Evolutionary conservation across 2,329 filamentous ascomycete species (phyloP).

Genomic region (Colletotrichum acutatum): DNA sequence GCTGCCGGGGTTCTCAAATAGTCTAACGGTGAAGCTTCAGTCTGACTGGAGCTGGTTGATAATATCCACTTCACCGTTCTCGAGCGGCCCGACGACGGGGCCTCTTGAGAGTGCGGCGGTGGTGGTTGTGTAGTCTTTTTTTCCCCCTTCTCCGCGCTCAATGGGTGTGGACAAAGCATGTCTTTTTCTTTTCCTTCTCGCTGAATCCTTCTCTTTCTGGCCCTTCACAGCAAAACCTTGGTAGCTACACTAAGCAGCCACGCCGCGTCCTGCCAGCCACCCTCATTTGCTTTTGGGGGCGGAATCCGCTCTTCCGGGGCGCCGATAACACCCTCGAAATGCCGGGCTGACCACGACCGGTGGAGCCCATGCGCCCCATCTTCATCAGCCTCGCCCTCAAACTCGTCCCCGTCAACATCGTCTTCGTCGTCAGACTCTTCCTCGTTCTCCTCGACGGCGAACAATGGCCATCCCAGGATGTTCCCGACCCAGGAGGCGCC

Average conservation of each 20-base stretch:
- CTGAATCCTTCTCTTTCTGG: neutral
- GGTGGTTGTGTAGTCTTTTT: neutral
- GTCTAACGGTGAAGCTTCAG: slow-evolving; percentile 27
- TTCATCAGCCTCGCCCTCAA: slow-evolving; percentile 41
- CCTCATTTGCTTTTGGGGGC: slow-evolving; percentile 62
- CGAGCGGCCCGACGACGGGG: neutral
- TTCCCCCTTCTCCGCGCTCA: neutral
- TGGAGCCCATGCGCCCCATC: slow-evolving; percentile 42
- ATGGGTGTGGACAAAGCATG: neutral
- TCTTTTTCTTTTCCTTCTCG: neutral
- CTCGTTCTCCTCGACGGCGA: slow-evolving; percentile 70
- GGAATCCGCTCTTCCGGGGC: slow-evolving; percentile 59
- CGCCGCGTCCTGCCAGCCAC: slow-evolving; percentile 74
- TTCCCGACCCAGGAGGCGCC: slow-evolving; percentile 68
- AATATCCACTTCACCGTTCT: slow-evolving; percentile 30
- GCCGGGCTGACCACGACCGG: slow-evolving; percentile 46
- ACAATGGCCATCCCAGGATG: slow-evolving; percentile 70
- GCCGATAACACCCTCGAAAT: slow-evolving; percentile 54
- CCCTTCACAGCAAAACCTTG: slow-evolving; percentile 65
- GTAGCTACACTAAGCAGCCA: slow-evolving; percentile 75
- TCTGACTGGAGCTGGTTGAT: slow-evolving; percentile 16
- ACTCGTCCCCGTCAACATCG: slow-evolving; percentile 49
- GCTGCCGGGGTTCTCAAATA: slow-evolving; percentile 15
- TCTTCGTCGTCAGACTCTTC: slow-evolving; percentile 57
- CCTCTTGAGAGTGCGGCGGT: neutral